Evolutionary conservation across 225 moss, liverwort and hornwort genomes (phyloP), one percentile per base, ranked within the genome.

Genomic region (Physcomitrellopsis africana): DNA sequence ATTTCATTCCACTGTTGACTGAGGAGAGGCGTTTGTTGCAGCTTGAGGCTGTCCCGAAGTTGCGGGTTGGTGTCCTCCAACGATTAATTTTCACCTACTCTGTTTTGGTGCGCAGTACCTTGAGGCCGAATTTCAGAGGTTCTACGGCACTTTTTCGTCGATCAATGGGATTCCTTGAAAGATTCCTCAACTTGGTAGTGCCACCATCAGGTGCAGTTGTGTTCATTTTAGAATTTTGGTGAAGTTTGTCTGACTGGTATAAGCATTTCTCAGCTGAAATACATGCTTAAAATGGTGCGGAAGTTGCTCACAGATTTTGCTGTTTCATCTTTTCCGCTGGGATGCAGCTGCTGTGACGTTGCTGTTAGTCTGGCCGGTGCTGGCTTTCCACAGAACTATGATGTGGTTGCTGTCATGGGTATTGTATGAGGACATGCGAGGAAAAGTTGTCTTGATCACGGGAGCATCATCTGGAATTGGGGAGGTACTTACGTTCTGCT

Each of bases 391-490:
- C 10, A 85, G 76, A 49, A 63, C 56, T 37, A 26, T 72, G 3
- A 48, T 42, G 43, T 67, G 51, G 68, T 47, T 72, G 17, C 11
- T 27, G 8, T 75, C 76, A 10, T 65, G 71, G 57, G 37, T 85
- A 53, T 57, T 62, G 0, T 18, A 54, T 43, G 89, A 86, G 73
- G 63, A 83, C 7, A 32, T 89, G 62, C 81, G 63, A 3, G 85
- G 83, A 27, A 86, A 89, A 51, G 89, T 89, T 43, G 86, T 89
- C 12, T 70, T 86, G 45, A 77, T 89, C 51, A 83, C 86, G 17
- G 89, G 89, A 51, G 89, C 89, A 2, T 89, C 89, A 8, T 86
- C 89, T 15, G 89, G 89, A 54, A 86, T 86, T 13, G 83, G 86
- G 19, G 89, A 86, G 86, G 89, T 89, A 71, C 7, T 47, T 2